A percentile compares a stretch with the other conserved stretches of the same genome.
Conservation (phyloP, 495 filamentous ascomycete genomes). For the Aspergillus heteromorphus region DNA sequence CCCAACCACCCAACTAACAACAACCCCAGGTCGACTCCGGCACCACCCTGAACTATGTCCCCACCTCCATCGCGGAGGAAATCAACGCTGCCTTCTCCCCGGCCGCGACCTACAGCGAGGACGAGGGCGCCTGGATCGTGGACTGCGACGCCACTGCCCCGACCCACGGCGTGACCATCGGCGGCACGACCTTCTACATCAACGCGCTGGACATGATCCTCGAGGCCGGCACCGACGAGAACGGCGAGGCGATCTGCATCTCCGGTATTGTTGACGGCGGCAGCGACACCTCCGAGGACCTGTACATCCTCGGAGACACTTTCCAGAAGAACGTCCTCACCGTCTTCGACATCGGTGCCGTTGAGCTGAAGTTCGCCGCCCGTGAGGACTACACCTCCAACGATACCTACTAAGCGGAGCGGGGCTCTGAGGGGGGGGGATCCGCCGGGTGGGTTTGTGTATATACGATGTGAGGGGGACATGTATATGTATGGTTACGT, state of each 20-base stretch:
- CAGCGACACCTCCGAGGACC: slow-evolving; percentile 22
- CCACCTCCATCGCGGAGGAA: slow-evolving; percentile 37
- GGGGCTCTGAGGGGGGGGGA: too few relatives aligned
- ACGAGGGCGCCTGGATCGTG: slow-evolving; percentile 47
- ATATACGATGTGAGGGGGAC: neutral
- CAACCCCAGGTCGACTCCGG: slow-evolving; percentile 36
- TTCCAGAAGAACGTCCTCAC: slow-evolving; percentile 61
- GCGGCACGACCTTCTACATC: slow-evolving; percentile 38
- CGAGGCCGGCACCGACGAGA: slow-evolving; percentile 29
- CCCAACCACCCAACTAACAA: neutral
- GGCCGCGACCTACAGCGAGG: slow-evolving; percentile 40
- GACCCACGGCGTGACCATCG: slow-evolving; percentile 37
- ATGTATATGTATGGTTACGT: neutral
- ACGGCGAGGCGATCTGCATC: slow-evolving; percentile 38
- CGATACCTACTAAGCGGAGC: neutral
- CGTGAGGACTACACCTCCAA: neutral
- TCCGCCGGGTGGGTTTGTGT: too few relatives aligned
- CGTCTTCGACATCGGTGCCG: slow-evolving; percentile 30
- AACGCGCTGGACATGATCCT: slow-evolving; percentile 52
- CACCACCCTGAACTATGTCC: slow-evolving; percentile 38
- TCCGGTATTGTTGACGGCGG: slow-evolving; percentile 38
- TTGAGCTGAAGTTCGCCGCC: slow-evolving; percentile 28
- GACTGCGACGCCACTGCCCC: slow-evolving; percentile 52
- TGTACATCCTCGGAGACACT: slow-evolving; percentile 51
- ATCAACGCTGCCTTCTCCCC: slow-evolving; percentile 52